Evolutionary conservation across 768 basidiomycete genomes (phyloP).

Genomic region (Naganishia antarctica): DNA sequence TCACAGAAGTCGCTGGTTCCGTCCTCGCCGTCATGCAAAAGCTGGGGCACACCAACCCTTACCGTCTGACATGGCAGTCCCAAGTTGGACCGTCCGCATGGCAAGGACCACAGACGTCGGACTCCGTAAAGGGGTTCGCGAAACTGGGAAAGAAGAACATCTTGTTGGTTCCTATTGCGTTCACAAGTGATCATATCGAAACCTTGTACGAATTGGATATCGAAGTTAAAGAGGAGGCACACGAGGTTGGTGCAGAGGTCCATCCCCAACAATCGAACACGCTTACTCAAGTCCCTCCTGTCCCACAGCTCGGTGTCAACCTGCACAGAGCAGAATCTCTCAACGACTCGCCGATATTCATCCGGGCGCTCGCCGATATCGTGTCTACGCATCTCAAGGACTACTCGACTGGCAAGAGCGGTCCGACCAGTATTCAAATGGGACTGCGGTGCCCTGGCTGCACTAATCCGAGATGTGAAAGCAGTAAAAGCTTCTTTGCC

Average conservation of each 20-base stretch:
- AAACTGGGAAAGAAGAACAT: conserved; percentile 53
- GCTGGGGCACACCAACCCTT: conserved; percentile 54
- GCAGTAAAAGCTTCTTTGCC: conserved; percentile 85
- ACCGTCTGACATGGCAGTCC: conserved; percentile 93
- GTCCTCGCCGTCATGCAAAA: conserved; percentile 90
- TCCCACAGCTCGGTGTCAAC: conserved; percentile 75
- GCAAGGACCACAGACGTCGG: conserved; percentile 95
- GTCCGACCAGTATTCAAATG: conserved; percentile 72
- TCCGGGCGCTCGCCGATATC: conserved; percentile 89
- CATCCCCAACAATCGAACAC: no score
- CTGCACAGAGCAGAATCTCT: conserved; percentile 81
- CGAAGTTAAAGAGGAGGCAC: conserved; percentile 85
- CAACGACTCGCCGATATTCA: conserved; percentile 93
- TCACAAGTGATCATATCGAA: conserved; percentile 98
- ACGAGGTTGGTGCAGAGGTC: conserved; percentile 60
- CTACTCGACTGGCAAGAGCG: conserved; percentile 56
- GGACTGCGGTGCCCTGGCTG: conserved; percentile 89
- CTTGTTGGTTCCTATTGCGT: conserved; percentile 88
- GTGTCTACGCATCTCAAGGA: conserved; percentile 70
- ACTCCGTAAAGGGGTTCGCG: conserved; percentile 66
- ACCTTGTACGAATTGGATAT: conserved; percentile 93
- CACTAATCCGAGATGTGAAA: conserved; percentile 76
- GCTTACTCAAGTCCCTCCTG: conserved; percentile 7
- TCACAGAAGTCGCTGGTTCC: conserved; percentile 88
- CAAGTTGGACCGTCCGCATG: conserved; percentile 95